A percentile compares a stretch with the other conserved stretches of the same genome.
Evolutionary conservation across 2,329 filamentous ascomycete genomes (phyloP).

Genomic region (Nemania bipapillata): DNA sequence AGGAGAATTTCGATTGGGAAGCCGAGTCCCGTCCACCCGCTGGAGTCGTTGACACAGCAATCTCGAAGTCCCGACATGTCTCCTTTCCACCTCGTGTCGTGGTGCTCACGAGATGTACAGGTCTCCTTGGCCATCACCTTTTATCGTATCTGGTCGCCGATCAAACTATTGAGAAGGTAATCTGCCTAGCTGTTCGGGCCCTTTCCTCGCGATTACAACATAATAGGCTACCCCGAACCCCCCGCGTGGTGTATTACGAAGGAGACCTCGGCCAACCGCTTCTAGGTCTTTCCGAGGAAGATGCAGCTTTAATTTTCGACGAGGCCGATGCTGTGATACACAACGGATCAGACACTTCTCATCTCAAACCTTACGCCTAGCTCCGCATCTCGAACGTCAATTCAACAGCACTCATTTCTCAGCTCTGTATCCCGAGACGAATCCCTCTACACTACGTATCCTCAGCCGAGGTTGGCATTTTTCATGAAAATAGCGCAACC

Average conservation of each 20-base stretch:
- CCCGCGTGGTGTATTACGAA: not conserved
- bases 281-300: not conserved
- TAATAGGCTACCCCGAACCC: not conserved
- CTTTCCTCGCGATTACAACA: too few relatives aligned
- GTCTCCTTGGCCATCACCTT: conserved; percentile 23
- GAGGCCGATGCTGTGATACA: conserved; percentile 25
- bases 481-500: too few relatives aligned
- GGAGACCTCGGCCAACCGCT: not conserved
- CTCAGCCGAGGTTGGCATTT: conserved; percentile 31
- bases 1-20: too few relatives aligned
- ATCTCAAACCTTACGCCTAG: conserved; percentile 20
- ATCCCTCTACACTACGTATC: conserved; percentile 52
- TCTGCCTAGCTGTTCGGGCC: too few relatives aligned
- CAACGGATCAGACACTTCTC: conserved; percentile 18
- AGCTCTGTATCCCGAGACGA: conserved; percentile 16
- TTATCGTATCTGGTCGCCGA: not conserved
- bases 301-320: conserved; percentile 1
- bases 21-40: too few relatives aligned
- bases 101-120: conserved; percentile 24
- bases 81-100: conserved; percentile 17
- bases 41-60: too few relatives aligned
- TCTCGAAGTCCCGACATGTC: too few relatives aligned
- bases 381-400: conserved; percentile 10
- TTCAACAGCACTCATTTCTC: not conserved
- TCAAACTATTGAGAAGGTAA: too few relatives aligned